These are phyloP conservation scores for Tetrahymena elliotti DNA, from an alignment of 73 alveolate genomes.

Conservation along the genomic window DNA sequence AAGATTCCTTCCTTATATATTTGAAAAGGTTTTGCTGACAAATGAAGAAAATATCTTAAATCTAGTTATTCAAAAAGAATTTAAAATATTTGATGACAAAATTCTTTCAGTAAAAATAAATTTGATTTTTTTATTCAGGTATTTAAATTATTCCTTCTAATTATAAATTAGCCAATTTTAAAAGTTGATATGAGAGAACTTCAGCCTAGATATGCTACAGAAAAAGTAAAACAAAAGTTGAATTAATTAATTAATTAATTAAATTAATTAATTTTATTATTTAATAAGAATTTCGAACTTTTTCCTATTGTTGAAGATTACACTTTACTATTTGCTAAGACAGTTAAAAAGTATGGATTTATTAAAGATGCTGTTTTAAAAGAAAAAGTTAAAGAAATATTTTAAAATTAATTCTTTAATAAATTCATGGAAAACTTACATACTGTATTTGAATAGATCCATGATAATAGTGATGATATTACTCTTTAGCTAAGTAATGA, in stretches of 20 bases:
- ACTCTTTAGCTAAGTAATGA: not conserved
- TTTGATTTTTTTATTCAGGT: too few species aligned
- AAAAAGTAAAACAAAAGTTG: not conserved
- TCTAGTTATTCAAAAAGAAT: not conserved
- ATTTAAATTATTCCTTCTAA: not conserved
- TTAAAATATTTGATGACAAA: not conserved
- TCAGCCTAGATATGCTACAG: not conserved
- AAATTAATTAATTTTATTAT: not conserved
- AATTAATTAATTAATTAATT: not conserved
- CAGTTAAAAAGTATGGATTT: not conserved
- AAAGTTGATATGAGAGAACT: not conserved
- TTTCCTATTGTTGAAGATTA: not conserved
- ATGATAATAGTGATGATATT: not conserved
- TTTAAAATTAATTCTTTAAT: not conserved
- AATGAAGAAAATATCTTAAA: not conserved
- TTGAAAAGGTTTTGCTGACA: not conserved
- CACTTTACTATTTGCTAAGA: not conserved
- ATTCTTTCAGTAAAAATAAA: not conserved
- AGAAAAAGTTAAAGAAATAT: not conserved
- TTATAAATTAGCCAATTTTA: not conserved
- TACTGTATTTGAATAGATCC: not conserved
- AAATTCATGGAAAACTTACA: not conserved
- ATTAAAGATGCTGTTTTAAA: not conserved
- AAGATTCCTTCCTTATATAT: not conserved
- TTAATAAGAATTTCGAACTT: not conserved